phyloP scores from a whole-genome alignment of 805 yeast genomes.

The Tetrapisispora pingtungensis region DNA sequence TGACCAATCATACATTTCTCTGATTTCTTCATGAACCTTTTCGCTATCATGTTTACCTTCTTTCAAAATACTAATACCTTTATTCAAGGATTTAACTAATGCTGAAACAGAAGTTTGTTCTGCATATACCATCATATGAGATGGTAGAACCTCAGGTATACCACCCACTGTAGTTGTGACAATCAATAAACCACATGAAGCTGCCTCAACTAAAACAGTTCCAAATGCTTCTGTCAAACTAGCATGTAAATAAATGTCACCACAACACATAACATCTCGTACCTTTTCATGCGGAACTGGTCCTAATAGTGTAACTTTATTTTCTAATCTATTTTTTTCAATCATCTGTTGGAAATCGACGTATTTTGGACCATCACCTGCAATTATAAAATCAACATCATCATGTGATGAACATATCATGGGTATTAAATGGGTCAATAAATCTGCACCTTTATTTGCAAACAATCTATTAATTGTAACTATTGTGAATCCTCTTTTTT shows the following conservation, averaged over 20 bases:
- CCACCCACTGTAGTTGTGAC: conserved; percentile 97
- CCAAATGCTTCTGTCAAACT: conserved; percentile 97
- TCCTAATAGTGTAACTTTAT: conserved; percentile 77
- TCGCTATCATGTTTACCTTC: conserved; percentile 57
- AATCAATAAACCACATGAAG: conserved; percentile 85
- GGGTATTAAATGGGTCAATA: conserved; percentile 77
- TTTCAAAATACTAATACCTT: conserved; percentile 57
- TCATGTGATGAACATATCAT: conserved; percentile 55
- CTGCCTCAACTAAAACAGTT: conserved; percentile 94
- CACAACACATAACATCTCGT: conserved; percentile 82
- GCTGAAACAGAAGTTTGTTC: conserved; percentile 74
- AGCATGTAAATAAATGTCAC: conserved; percentile 89
- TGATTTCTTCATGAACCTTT: conserved; percentile 66
- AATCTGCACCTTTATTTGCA: conserved; percentile 94
- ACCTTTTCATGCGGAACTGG: conserved; percentile 88
- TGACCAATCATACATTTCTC: conserved; percentile 82
- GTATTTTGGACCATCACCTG: conserved; percentile 96
- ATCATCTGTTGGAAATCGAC: conserved; percentile 93
- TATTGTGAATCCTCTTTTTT: conserved; percentile 50
- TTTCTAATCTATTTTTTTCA: conserved; percentile 75
- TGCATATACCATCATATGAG: conserved; percentile 87
- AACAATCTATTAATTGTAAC: conserved; percentile 86
- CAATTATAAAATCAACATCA: conserved; percentile 70
- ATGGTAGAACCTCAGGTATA: conserved; percentile 90
- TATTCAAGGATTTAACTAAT: conserved; percentile 55